A percentile compares a stretch with the other conserved stretches of the same genome.
These are phyloP conservation scores for Smittium culicis DNA, from an alignment of 371 early-diverging fungal genomes.

Conservation along the genomic window DNA sequence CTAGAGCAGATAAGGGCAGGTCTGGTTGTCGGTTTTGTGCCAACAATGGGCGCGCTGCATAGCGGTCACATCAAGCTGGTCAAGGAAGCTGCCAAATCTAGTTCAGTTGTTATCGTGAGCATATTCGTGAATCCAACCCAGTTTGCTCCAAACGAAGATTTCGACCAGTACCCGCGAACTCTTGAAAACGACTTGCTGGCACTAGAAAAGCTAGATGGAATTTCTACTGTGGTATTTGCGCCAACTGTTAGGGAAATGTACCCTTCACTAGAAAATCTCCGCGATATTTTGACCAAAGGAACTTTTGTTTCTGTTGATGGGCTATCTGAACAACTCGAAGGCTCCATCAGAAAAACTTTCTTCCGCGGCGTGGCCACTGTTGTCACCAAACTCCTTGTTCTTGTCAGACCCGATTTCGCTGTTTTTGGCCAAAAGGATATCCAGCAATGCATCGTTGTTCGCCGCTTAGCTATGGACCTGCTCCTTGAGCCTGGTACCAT, in stretches of 20 bases:
- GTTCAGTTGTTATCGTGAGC: conserved; percentile 59
- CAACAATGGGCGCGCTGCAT: conserved; percentile 89
- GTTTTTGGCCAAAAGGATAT: conserved; percentile 95
- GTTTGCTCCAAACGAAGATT: conserved; percentile 90
- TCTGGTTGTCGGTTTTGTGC: conserved; percentile 51
- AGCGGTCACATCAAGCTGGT: conserved; percentile 72
- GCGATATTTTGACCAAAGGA: conserved; percentile 61
- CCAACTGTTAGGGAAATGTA: conserved; percentile 85
- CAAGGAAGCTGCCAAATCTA: conserved; percentile 33
- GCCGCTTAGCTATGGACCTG: conserved; percentile 66
- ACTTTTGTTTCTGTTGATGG: conserved; percentile 87
- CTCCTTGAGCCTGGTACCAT: conserved; percentile 54
- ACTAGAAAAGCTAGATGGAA: conserved; percentile 24
- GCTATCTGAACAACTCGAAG: conserved; percentile 80
- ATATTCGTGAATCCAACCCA: conserved; percentile 97
- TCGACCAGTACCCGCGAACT: conserved; percentile 81
- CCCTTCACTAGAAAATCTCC: conserved; percentile 70
- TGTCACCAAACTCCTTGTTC: conserved; percentile 83
- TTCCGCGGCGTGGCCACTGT: conserved; percentile 96
- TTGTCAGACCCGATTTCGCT: conserved; percentile 66
- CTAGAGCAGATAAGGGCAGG: neutral
- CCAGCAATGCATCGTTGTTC: conserved; percentile 85
- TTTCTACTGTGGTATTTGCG: conserved; percentile 41
- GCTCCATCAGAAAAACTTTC: conserved; percentile 82
- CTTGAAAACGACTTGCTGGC: conserved; percentile 53